phyloP scores from a whole-genome alignment of 2,329 filamentous ascomycete genomes.

The Arachnopeziza araneosa region DNA sequence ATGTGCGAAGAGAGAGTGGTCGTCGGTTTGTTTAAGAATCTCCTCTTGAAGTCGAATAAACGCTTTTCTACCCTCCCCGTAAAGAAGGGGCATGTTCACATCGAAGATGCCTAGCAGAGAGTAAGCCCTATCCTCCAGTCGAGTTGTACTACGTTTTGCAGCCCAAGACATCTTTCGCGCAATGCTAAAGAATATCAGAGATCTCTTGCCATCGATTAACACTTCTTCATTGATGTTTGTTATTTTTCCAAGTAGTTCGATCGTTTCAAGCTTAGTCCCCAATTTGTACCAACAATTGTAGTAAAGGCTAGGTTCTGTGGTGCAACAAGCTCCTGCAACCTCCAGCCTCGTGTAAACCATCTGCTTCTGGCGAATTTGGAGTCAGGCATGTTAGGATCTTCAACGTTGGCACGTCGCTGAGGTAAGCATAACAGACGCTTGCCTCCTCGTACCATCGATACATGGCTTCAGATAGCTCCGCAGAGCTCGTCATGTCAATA shows the following conservation, averaged over 20 bases:
- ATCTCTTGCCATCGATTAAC: too few species aligned
- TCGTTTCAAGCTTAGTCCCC: not conserved
- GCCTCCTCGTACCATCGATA: slow-evolving; percentile 2
- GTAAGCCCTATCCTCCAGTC: too few species aligned
- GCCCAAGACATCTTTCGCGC: too few species aligned
- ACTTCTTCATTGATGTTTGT: too few species aligned
- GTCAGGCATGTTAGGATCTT: not conserved
- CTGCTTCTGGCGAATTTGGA: not conserved
- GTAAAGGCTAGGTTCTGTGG: not conserved
- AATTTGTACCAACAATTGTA: not conserved
- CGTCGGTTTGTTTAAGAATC: not conserved
- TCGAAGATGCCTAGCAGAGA: too few species aligned
- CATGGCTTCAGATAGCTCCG: slow-evolving; percentile 4
- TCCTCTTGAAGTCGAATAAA: not conserved
- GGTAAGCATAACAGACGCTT: not conserved
- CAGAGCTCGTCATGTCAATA: slow-evolving; percentile 4
- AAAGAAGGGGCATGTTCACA: too few species aligned
- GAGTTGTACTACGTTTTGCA: too few species aligned
- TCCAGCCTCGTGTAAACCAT: slow-evolving; percentile 6
- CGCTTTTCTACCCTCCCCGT: too few species aligned
- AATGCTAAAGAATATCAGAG: too few species aligned
- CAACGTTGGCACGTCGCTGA: not conserved
- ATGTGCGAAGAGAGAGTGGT: too few species aligned
- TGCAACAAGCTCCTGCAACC: slow-evolving; percentile 3
- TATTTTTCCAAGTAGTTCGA: too few species aligned